A percentile compares a stretch with the other conserved stretches of the same genome.
These are phyloP conservation scores for Zygoascus biomembranicola DNA, from an alignment of 805 yeast genomes.

Conservation along the genomic window DNA sequence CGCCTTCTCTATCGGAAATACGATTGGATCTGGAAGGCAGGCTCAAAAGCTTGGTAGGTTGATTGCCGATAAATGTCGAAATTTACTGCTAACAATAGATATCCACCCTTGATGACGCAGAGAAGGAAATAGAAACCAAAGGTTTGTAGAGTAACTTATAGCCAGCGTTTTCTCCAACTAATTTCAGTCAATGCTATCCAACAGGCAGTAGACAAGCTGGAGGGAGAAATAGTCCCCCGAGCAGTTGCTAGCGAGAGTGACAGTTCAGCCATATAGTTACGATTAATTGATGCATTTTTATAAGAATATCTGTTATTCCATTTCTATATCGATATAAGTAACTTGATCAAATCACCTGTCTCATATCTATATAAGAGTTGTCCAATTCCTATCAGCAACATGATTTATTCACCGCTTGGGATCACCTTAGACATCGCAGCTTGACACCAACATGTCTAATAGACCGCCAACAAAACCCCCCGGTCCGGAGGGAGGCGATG, in stretches of 20 bases:
- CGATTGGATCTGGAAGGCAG: neutral
- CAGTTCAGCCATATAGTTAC: neutral
- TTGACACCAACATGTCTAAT: neutral
- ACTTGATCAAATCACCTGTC: too few relatives aligned
- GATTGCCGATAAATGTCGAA: neutral
- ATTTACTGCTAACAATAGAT: neutral
- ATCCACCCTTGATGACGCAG: neutral
- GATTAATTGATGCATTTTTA: neutral
- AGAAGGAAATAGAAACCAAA: neutral
- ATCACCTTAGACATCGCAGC: too few relatives aligned
- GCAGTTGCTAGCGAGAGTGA: neutral
- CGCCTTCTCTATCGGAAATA: neutral
- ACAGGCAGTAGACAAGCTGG: neutral
- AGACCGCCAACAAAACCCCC: neutral
- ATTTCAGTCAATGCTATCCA: neutral
- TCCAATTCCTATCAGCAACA: too few relatives aligned
- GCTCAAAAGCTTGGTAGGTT: neutral
- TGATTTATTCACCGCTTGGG: too few relatives aligned
- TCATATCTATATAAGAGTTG: too few relatives aligned
- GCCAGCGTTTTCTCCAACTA: neutral
- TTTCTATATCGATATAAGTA: too few relatives aligned
- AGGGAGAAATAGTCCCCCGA: neutral
- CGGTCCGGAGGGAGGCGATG: constrained; percentile 15
- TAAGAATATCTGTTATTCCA: neutral
- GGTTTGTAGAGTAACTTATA: neutral